Base-by-base conservation (phyloP, 1,284 basidiomycete genomes). In the Irpex sp. region DNA sequence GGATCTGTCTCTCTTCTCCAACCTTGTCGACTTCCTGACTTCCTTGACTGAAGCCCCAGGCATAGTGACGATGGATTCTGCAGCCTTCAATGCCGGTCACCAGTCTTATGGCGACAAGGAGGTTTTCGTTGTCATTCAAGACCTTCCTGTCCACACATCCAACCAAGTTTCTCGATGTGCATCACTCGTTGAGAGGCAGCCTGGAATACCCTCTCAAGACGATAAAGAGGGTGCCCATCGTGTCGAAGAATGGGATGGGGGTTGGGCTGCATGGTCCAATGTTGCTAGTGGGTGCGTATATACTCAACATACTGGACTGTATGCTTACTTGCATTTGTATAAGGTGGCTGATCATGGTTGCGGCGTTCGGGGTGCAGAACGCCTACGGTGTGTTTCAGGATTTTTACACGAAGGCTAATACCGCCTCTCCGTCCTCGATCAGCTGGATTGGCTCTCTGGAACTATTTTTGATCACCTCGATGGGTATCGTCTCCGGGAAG, bases 391-490 rank as follows among this genome's bases (percentile, higher is more conserved):
- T 77, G 20, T 78, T 73, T 66, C 77, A 78, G 59, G 76, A 78
- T 69, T 67, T 74, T 27, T 77, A 77, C 67, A 74, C 74, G 38
- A 49, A 49, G 7, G 10, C 13, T 22, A 60, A 67, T 59, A 68
- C 70, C 43, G 65, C 72, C 2, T 72, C 76, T 9, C 65, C 76
- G 5, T 76, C 75, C 11, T 62, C 71, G 10, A 72, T 75, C n/a
- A 75, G 75, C 64, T 78, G 77, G 77, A 77, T 78, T 27, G 77
- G 77, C 63, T 77, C 77, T 3, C 56, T 72, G 3, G 74, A 77
- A 58, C 59, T 77, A 11, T 76, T 72, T 45, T 69, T 78, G 44
- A 58, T 78, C 18, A 63, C 75, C 68, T 58, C 45, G 11, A 66
- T 75, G 32, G 75, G 71, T 6, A 62, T 76, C 6, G 70, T 72